Base-by-base conservation (phyloP, 805 yeast species). In the Candida ipomoeae region DNA sequence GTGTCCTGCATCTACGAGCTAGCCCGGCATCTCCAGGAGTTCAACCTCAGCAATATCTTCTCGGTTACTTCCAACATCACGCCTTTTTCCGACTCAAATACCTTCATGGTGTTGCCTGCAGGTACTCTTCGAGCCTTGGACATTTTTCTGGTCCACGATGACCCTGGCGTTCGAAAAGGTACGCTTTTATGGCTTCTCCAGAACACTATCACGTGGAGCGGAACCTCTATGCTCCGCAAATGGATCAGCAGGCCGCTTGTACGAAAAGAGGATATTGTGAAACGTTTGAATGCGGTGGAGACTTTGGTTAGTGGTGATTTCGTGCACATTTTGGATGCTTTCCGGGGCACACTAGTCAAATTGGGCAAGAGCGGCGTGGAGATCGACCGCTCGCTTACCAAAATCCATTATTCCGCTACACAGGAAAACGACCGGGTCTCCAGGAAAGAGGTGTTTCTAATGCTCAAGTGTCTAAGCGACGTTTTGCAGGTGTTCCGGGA, bases 241-340 rank as follows among this genome's bases (percentile, higher is more conserved):
- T 94, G 99, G 99, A 68, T 91, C 0, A 73, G 82, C 1, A 73
- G 77, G 52, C 99, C 99, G 1, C 71, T 91, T 20, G 66, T 80
- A 0, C 74, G 82, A 40, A 69, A 73, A 31, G 73, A 68, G 1
- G 68, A 68, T 7, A 85, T 94, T 2, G 74, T 78, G 49, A 73
- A 74, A n/a, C 74, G 99, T 23, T 68, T 78, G 0, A 79, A 78
- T 38, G 89, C 96, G 0, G 76, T 73, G 7, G 67, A 56, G 3
- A 69, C 65, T 46, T 53, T 73, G 35, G 55, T 58, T 2, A 15
- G 40, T 5, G 51, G 55, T 4, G 63, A 54, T 5, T 73, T 62
- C 48, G 63, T 61, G 48, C 74, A 71, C 42, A 55, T 68, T 10
- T 49, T 70, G 5, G 77, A 73, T 48, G 54, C 69, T 0, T 59